A percentile compares a stretch with the other conserved stretches of the same genome.
These are phyloP conservation scores for Mycena pura DNA, from an alignment of 768 basidiomycete species.

Conservation along the genomic window DNA sequence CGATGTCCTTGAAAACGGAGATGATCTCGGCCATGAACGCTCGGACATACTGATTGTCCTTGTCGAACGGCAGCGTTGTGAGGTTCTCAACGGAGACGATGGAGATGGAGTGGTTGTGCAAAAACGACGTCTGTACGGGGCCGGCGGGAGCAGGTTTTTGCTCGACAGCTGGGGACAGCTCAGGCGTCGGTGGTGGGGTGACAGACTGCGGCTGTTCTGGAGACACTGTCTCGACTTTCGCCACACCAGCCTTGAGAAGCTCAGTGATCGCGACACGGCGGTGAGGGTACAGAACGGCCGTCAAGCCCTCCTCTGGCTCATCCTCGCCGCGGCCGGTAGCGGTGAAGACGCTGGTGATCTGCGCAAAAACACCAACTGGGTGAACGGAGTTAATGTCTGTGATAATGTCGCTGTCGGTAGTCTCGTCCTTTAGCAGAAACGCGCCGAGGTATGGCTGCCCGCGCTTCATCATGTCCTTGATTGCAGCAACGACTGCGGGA, in stretches of 20 bases:
- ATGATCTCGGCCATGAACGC: conserved; percentile 98
- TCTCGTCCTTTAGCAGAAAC: conserved; percentile 94
- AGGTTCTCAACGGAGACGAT: conserved; percentile 91
- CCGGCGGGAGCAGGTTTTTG: conserved; percentile 41
- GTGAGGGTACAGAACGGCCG: conserved; percentile 94
- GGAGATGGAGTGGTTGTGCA: conserved; percentile 82
- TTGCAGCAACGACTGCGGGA: conserved; percentile 88
- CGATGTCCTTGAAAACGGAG: conserved; percentile 97
- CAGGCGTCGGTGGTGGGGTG: conserved; percentile 53
- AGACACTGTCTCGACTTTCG: conserved; percentile 46
- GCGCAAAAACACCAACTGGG: conserved; percentile 94
- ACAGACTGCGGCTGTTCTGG: conserved; percentile 54
- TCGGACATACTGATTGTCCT: conserved; percentile 93
- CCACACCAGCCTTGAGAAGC: conserved; percentile 70
- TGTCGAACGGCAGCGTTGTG: conserved; percentile 79
- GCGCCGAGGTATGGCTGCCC: conserved; percentile 98
- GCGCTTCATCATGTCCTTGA: conserved; percentile 96
- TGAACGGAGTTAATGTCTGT: conserved; percentile 88
- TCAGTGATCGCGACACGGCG: conserved; percentile 89
- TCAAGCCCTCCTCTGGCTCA: conserved; percentile 87
- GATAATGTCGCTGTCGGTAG: conserved; percentile 91
- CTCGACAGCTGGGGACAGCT: conserved; percentile 29
- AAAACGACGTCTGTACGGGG: conserved; percentile 83
- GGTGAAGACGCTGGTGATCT: conserved; percentile 92
- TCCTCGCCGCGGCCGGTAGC: conserved; percentile 54